Conservation (phyloP, 2,329 filamentous ascomycete species). For the Epichloe elymi region DNA sequence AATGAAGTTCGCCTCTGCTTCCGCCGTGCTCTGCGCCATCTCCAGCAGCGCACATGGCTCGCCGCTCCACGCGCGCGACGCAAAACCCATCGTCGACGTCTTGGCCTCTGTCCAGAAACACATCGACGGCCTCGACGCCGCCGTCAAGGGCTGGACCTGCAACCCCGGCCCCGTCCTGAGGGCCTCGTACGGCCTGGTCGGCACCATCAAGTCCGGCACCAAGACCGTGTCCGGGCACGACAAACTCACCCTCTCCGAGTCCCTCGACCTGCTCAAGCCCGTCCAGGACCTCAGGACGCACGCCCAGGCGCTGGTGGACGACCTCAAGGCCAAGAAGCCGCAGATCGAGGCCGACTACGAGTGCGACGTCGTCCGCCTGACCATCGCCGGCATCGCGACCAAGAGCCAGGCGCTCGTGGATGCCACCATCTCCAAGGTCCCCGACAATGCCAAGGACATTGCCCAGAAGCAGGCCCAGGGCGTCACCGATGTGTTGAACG, state of each 20-base stretch:
- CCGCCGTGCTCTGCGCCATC: not conserved
- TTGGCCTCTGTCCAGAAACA: not conserved
- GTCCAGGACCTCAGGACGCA: not conserved
- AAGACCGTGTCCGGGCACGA: not conserved
- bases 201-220: not conserved
- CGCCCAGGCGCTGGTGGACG: not conserved
- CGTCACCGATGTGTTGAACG: not conserved
- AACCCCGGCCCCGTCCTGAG: not conserved
- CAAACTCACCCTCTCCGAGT: not conserved
- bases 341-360: not conserved
- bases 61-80: not conserved
- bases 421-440: not conserved
- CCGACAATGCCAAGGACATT: not conserved
- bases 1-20: not conserved
- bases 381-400: not conserved
- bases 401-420: not conserved
- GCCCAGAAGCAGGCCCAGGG: not conserved
- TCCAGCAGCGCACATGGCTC: not conserved
- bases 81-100: not conserved
- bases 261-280: not conserved
- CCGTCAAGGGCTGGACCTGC: not conserved
- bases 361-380: not conserved
- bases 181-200: not conserved
- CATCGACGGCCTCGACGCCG: not conserved
- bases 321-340: not conserved